phyloP scores from a whole-genome alignment of 192 early-diverging fungal genomes.

The Backusella mclennaniae region DNA sequence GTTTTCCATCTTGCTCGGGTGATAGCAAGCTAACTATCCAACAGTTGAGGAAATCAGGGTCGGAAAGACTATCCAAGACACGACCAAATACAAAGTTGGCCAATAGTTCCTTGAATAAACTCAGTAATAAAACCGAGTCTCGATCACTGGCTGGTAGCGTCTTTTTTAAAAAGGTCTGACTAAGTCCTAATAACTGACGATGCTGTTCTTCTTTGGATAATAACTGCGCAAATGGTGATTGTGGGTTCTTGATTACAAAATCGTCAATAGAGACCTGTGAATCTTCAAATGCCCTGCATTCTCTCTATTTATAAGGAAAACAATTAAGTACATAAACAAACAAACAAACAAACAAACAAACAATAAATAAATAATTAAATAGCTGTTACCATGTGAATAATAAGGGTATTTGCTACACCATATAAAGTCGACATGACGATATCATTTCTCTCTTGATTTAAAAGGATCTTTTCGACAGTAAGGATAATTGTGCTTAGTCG shows the following conservation, averaged over 20 bases:
- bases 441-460: slow-evolving; percentile 40
- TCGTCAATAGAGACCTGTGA: slow-evolving; percentile 37
- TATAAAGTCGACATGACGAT: slow-evolving; percentile 48
- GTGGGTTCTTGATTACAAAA: slow-evolving; percentile 41
- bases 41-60: slow-evolving; percentile 54
- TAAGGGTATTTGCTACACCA: slow-evolving; percentile 53
- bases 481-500: slow-evolving; percentile 21
- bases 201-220: slow-evolving; percentile 38
- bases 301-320: slow-evolving; percentile 19
- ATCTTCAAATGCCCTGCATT: slow-evolving; percentile 40
- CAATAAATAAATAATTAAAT: too few relatives aligned
- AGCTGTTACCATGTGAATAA: slow-evolving; percentile 53
- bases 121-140: slow-evolving; percentile 38
- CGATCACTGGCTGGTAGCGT: slow-evolving; percentile 42
- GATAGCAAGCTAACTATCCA: slow-evolving; percentile 48
- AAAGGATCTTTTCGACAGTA: slow-evolving; percentile 26
- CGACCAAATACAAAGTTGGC: slow-evolving; percentile 46
- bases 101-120: slow-evolving; percentile 50
- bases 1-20: not conserved
- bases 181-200: slow-evolving; percentile 39
- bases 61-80: slow-evolving; percentile 42
- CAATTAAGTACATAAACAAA: not conserved
- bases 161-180: slow-evolving; percentile 37
- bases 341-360: not conserved
- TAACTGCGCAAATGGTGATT: slow-evolving; percentile 45